These are phyloP conservation scores for Quercus aquifolioides DNA, from an alignment of 306 rosid genomes.

Conservation along the genomic window DNA sequence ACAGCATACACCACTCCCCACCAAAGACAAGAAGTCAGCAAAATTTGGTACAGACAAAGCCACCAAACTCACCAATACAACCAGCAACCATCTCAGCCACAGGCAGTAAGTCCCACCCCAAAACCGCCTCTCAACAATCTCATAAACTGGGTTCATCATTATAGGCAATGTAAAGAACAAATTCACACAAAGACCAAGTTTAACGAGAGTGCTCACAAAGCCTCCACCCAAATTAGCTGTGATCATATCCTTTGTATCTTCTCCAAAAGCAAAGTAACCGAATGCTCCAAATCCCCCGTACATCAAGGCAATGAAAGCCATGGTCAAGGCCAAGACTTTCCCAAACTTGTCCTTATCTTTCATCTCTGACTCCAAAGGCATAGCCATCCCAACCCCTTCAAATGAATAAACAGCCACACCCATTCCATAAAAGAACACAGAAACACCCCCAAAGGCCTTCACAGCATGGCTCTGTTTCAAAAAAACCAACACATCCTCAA, in stretches of 20 bases:
- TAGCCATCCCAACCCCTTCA: slow-evolving; percentile 54
- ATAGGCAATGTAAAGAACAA: slow-evolving; percentile 56
- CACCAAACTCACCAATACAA: slow-evolving; percentile 39
- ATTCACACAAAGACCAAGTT: slow-evolving; percentile 51
- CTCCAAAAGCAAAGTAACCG: slow-evolving; percentile 58
- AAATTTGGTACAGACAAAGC: slow-evolving; percentile 53
- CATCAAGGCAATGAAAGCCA: slow-evolving; percentile 37
- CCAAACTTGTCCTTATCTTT: slow-evolving; percentile 51
- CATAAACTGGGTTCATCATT: slow-evolving; percentile 67
- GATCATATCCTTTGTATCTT: slow-evolving; percentile 49
- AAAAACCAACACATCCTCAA: slow-evolving; percentile 27
- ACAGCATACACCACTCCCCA: slow-evolving; percentile 53
- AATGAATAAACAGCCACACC: slow-evolving; percentile 57
- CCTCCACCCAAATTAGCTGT: slow-evolving; percentile 46
- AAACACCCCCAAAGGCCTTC: slow-evolving; percentile 36
- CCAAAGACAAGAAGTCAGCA: slow-evolving; percentile 56
- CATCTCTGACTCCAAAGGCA: slow-evolving; percentile 55
- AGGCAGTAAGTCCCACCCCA: slow-evolving; percentile 44
- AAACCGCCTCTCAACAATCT: slow-evolving; percentile 49
- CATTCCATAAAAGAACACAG: slow-evolving; percentile 43
- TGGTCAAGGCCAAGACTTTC: slow-evolving; percentile 27
- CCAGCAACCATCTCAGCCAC: slow-evolving; percentile 48
- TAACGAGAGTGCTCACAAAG: slow-evolving; percentile 36
- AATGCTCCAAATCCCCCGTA: slow-evolving; percentile 47
- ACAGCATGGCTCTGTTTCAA: slow-evolving; percentile 15